Base-by-base conservation (phyloP, 768 basidiomycete species). In the Pleurotus tuoliensis region DNA sequence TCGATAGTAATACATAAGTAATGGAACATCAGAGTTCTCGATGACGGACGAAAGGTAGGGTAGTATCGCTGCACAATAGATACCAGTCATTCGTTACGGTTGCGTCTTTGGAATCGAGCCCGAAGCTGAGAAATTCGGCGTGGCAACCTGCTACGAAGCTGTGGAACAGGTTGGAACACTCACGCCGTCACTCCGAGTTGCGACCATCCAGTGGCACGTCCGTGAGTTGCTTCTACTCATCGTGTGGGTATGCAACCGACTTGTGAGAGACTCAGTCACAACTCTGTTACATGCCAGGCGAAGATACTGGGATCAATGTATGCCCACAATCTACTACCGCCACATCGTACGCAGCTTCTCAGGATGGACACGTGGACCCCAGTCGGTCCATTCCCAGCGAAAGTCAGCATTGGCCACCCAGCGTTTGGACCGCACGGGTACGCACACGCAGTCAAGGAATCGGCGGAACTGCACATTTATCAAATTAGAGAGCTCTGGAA, bases 111-210 rank as follows among this genome's bases (percentile, higher is more conserved):
- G 68, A 59, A 34, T 34, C 30, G 50, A 74, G 58, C 5, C 73
- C 73, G 5, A 68, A 37, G 0, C 65, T 39, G 1, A 63, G 56
- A 5, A 82, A 63, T 24, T 81, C 79, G 1, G 71, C 52, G 11
- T 69, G 57, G 61, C 81, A 82, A 24, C 79, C 79, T 4, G 66
- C 61, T 0, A 82, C 82, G 47, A 87, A 51, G 61, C 82, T 84
- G 34, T 87, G 62, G 73, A 79, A 66, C 88, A 90, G 69, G 59
- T 90, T 87, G 62, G 73, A 79, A 65, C 88, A 90, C 20, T 20
- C 20, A 20, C 20, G 20, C 20, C 20, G 20, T 20, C n/a, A n/a
- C n/a, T n/a, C n/a, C n/a, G n/a, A n/a, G n/a, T n/a, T n/a, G n/a
- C n/a, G n/a, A n/a, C n/a, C n/a, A n/a, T n/a, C n/a, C n/a, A n/a